phyloP scores from a whole-genome alignment of 148 eudicot species.

The Rhododendron molle region DNA sequence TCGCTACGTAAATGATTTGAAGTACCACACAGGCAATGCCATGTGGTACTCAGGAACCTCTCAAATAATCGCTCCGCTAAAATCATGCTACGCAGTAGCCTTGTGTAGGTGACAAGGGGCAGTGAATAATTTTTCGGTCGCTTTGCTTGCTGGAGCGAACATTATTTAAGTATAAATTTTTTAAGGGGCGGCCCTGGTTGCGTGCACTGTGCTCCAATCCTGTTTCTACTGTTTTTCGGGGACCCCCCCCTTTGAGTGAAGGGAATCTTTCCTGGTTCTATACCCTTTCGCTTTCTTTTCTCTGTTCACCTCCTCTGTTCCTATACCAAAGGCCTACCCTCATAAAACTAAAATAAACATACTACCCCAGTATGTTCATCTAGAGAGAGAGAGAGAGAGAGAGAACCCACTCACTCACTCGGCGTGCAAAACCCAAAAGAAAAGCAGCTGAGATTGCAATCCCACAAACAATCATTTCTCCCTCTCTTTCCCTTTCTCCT shows the following conservation, averaged over 20 bases:
- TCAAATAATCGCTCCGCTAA: no score
- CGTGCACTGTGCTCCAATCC: constrained; percentile 19
- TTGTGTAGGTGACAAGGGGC: not conserved
- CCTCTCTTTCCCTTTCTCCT: not conserved
- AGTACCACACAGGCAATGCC: no score
- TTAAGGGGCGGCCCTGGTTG: constrained; percentile 22
- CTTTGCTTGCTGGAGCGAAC: constrained; percentile 29
- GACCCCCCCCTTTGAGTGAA: constrained; percentile 24
- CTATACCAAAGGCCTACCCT: not conserved
- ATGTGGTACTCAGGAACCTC: no score
- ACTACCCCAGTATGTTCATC: not conserved
- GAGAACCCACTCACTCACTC: constrained; percentile 14
- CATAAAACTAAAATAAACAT: not conserved
- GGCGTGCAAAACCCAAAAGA: constrained; percentile 26
- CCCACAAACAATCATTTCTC: not conserved
- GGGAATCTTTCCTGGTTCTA: constrained; percentile 23
- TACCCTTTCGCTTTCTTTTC: not conserved
- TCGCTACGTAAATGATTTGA: no score
- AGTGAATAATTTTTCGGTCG: not conserved
- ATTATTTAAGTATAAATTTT: not conserved
- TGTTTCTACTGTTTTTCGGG: not conserved
- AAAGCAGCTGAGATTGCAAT: constrained; percentile 13
- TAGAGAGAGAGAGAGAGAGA: not conserved
- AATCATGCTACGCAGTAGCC: no score
- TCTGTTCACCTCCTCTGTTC: not conserved